These are phyloP conservation scores for Termitomyces heimii DNA, from an alignment of 768 basidiomycete species.

Conservation along the genomic window DNA sequence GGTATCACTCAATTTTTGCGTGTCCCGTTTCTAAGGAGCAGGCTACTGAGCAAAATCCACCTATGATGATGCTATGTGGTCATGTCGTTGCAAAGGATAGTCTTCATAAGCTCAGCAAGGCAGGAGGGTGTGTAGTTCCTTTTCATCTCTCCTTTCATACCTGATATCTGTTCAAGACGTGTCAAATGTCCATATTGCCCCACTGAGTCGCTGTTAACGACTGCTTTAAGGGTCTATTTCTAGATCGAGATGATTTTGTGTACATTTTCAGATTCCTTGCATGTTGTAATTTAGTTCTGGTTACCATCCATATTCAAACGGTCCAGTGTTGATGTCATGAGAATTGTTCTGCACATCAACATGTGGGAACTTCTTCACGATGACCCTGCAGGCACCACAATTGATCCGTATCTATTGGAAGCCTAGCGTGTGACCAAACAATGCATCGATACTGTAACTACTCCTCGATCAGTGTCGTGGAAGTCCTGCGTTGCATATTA, in stretches of 20 bases:
- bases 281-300: neutral
- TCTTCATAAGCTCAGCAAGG: slow-evolving; percentile 82
- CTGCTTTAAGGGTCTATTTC: slow-evolving; percentile 64
- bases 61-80: slow-evolving; percentile 97
- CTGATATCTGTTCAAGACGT: slow-evolving; percentile 41
- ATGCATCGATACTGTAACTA: neutral
- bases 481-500: neutral
- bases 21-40: slow-evolving; percentile 99
- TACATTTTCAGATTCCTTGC: neutral
- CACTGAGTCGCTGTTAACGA: slow-evolving; percentile 54
- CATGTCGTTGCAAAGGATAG: slow-evolving; percentile 95
- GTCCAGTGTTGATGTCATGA: neutral
- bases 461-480: neutral
- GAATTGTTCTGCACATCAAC: too few species aligned
- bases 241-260: slow-evolving; percentile 21
- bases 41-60: slow-evolving; percentile 87
- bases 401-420: too few species aligned
- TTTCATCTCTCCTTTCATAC: neutral
- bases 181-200: slow-evolving; percentile 99
- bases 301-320: neutral
- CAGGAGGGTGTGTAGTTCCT: slow-evolving; percentile 47
- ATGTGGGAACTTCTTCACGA: too few species aligned
- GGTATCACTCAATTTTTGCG: slow-evolving; percentile 96
- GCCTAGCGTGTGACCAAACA: neutral
- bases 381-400: too few species aligned